Conservation (phyloP, 257 asterid species). For the Solanum phureja region DNA sequence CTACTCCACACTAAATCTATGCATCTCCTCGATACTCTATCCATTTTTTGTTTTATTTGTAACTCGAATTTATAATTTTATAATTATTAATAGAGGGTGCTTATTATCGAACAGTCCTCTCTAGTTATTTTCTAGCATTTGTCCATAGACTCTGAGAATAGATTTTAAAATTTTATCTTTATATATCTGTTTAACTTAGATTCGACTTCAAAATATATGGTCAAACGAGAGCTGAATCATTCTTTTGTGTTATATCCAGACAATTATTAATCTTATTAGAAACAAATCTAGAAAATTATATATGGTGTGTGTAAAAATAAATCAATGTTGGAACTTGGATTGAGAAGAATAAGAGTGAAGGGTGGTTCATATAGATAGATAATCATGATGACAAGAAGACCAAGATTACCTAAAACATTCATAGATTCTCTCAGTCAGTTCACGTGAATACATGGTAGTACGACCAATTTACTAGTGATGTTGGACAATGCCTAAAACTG, state of each 20-base stretch:
- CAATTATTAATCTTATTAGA: not conserved
- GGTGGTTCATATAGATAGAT: not conserved
- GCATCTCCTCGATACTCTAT: slow-evolving; percentile 11
- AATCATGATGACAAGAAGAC: slow-evolving; percentile 27
- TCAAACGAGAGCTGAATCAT: too few species aligned
- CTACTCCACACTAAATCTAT: slow-evolving; percentile 17
- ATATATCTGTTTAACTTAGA: too few species aligned
- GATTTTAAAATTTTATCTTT: too few species aligned
- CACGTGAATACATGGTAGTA: slow-evolving; percentile 33
- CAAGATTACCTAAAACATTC: not conserved
- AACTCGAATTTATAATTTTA: too few species aligned
- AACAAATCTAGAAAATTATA: not conserved
- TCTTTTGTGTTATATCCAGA: not conserved
- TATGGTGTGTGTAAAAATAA: not conserved
- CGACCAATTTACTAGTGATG: slow-evolving; percentile 12
- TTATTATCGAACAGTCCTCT: too few species aligned
- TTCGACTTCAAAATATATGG: too few species aligned
- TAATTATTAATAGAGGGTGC: not conserved
- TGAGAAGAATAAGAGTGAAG: not conserved
- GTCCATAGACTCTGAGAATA: too few species aligned
- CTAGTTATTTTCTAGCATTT: not conserved
- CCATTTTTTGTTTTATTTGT: not conserved
- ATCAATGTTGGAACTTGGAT: not conserved
- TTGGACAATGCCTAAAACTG: slow-evolving; percentile 10
- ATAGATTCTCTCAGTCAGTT: not conserved